Conservation (phyloP, 176 grass and related monocot species). For the Puya raimondii region DNA sequence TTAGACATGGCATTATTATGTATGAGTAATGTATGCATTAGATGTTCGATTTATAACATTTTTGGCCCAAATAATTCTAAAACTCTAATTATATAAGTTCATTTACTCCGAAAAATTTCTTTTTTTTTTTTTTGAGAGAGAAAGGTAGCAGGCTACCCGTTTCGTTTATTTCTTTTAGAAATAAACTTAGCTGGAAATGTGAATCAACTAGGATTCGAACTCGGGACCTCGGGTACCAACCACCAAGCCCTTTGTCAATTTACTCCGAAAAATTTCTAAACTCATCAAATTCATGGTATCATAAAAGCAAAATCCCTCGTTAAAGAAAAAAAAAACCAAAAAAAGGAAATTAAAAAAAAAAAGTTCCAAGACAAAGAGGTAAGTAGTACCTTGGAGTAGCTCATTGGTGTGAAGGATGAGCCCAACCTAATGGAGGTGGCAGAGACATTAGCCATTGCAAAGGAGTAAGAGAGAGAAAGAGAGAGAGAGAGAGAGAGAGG, state of each 20-base stretch:
- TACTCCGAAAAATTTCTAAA: no score
- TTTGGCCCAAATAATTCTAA: no score
- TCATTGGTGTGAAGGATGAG: constrained; percentile 23
- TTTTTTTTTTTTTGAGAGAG: no score
- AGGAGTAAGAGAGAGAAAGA: background rate
- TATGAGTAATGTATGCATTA: background rate
- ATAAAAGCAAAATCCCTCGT: background rate
- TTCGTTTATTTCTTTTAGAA: no score
- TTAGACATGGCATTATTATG: background rate
- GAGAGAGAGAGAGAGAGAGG: background rate
- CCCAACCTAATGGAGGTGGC: constrained; percentile 23
- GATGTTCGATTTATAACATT: no score
- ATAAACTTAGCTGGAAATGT: no score
- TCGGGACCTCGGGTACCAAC: no score
- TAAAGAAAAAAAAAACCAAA: background rate
- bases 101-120: no score
- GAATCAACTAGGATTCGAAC: no score
- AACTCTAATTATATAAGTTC: no score
- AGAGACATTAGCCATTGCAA: constrained; percentile 27
- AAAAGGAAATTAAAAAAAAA: background rate
- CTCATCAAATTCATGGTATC: background rate
- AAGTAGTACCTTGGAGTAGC: constrained; percentile 14
- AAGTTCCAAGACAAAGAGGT: background rate
- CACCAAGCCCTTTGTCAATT: no score
- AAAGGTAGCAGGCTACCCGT: no score